Percentiles rank a stretch among this genome's conserved stretches.
These are phyloP conservation scores for Talaromyces ruber DNA, from an alignment of 495 filamentous ascomycete genomes.

Conservation along the genomic window DNA sequence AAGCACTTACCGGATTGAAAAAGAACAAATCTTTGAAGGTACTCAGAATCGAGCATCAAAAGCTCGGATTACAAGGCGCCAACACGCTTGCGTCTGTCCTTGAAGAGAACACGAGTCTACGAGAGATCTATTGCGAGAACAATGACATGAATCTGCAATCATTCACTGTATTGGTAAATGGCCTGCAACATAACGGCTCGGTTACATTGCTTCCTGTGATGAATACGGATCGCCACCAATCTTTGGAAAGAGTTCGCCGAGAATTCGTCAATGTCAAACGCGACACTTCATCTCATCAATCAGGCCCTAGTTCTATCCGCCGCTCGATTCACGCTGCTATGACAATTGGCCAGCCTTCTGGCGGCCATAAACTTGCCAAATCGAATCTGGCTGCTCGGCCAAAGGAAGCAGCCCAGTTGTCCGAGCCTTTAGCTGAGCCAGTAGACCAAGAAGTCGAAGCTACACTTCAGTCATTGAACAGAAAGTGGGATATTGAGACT, in stretches of 20 bases:
- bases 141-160: conserved; percentile 73
- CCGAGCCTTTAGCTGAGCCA: conserved; percentile 18
- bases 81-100: conserved; percentile 72
- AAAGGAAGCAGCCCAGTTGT: conserved; percentile 9
- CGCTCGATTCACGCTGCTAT: conserved; percentile 37
- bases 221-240: conserved; percentile 51
- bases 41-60: conserved; percentile 64
- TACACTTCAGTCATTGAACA: conserved; percentile 46
- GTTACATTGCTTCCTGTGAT: conserved; percentile 59
- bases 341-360: conserved; percentile 20
- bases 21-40: conserved; percentile 67
- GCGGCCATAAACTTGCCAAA: conserved; percentile 27
- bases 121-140: conserved; percentile 66
- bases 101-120: conserved; percentile 54
- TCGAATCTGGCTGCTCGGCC: conserved; percentile 10
- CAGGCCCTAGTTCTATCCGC: conserved; percentile 33
- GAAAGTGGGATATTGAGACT: conserved; percentile 55
- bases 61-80: conserved; percentile 59
- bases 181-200: conserved; percentile 57
- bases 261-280: conserved; percentile 48
- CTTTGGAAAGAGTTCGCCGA: conserved; percentile 53
- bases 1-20: conserved; percentile 67
- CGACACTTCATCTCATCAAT: conserved; percentile 17
- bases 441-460: conserved; percentile 41
- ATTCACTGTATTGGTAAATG: conserved; percentile 68